phyloP scores from a whole-genome alignment of 768 basidiomycete genomes.

The Chiua virens region DNA sequence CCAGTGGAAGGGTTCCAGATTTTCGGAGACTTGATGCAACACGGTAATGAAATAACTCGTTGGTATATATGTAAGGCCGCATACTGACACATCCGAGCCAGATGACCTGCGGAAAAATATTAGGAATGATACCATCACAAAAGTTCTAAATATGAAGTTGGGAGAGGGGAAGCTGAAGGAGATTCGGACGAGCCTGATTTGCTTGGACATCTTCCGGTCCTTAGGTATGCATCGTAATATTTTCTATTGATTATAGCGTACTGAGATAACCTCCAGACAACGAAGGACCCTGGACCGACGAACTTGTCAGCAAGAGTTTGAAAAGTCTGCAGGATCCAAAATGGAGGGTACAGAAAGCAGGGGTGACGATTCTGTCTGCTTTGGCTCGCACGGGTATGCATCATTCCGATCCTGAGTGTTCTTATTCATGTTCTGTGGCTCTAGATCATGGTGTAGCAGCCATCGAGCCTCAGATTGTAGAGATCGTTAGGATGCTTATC shows the following conservation, averaged over 20 bases:
- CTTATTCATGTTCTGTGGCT: neutral
- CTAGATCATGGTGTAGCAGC: constrained; percentile 15
- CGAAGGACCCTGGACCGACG: constrained; percentile 8
- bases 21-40: constrained; percentile 20
- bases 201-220: no score
- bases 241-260: no score
- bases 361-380: no score
- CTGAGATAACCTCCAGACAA: constrained; percentile 6
- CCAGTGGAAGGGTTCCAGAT: no score
- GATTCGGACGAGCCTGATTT: no score
- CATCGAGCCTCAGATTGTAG: constrained; percentile 2
- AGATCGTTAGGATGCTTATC: constrained; percentile 21
- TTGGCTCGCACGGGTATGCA: constrained; percentile 19
- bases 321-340: neutral
- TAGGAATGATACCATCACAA: constrained; percentile 11
- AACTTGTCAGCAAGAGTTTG: constrained; percentile 16
- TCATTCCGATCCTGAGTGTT: neutral
- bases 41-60: constrained; percentile 9
- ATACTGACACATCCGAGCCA: no score
- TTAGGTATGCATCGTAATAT: constrained; percentile 7
- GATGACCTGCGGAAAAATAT: constrained; percentile 16
- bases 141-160: constrained; percentile 17
- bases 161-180: no score
- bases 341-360: constrained; percentile 25
- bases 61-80: neutral